Evolutionary conservation across 768 basidiomycete species (phyloP).

Genomic region (Rhizopogon roseolus): DNA sequence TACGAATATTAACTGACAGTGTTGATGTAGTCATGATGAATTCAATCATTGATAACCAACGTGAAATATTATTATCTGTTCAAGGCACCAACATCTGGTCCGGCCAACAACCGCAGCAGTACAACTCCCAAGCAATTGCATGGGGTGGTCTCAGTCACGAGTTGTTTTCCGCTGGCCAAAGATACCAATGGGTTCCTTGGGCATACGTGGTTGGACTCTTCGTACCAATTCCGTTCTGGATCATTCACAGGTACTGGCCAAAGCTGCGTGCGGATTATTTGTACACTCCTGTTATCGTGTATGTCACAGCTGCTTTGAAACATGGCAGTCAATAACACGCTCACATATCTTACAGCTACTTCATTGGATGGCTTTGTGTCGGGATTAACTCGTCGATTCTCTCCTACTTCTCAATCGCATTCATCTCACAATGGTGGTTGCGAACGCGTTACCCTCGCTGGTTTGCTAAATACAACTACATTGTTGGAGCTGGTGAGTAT

Average conservation of each 20-base stretch:
- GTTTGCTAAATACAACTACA: constrained; percentile 35
- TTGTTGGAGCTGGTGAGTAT: constrained; percentile 36
- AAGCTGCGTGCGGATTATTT: constrained; percentile 18
- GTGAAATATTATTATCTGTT: constrained; percentile 45
- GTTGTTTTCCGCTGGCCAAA: constrained; percentile 25
- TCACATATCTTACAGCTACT: constrained; percentile 11
- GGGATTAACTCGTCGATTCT: constrained; percentile 25
- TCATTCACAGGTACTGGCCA: constrained; percentile 32
- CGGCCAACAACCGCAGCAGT: constrained; percentile 24
- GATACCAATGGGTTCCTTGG: constrained; percentile 38
- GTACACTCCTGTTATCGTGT: constrained; percentile 28
- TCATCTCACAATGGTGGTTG: constrained; percentile 34
- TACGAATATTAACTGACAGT: neutral
- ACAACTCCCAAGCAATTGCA: constrained; percentile 30
- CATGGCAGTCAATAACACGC: neutral
- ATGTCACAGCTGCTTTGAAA: neutral
- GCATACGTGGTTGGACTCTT: constrained; percentile 27
- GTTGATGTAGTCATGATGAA: constrained; percentile 52
- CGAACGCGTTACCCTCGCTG: constrained; percentile 30
- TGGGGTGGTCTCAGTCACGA: constrained; percentile 35
- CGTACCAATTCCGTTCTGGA: constrained; percentile 37
- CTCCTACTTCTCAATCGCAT: constrained; percentile 17
- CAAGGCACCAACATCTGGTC: constrained; percentile 44
- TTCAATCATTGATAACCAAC: constrained; percentile 34
- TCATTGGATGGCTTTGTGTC: constrained; percentile 11